A percentile compares a stretch with the other conserved stretches of the same genome.
Evolutionary conservation across 208 protist species (phyloP).

Genomic region (Leishmania martiniquensis): DNA sequence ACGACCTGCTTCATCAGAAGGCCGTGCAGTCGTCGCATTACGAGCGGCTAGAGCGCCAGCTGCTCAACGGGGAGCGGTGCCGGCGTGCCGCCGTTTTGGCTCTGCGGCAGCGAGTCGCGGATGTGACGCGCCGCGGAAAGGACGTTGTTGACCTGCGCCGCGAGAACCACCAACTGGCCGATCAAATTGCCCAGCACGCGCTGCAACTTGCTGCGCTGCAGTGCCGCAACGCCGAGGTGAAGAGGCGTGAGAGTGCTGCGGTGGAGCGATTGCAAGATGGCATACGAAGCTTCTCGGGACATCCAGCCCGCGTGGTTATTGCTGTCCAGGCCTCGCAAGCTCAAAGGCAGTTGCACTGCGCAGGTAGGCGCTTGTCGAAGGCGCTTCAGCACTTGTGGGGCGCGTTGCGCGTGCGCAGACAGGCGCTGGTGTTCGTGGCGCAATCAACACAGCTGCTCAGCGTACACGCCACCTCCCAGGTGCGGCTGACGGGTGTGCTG

Average conservation of each 20-base stretch:
- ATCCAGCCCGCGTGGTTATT: constrained; percentile 41
- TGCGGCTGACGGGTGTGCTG: background rate
- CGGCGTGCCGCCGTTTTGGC: constrained; percentile 42
- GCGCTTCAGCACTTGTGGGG: constrained; percentile 2
- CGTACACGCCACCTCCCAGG: background rate
- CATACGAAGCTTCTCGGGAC: constrained; percentile 43
- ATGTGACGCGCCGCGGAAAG: constrained; percentile 53
- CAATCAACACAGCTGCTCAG: background rate
- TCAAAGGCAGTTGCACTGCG: constrained; percentile 23
- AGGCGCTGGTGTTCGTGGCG: background rate
- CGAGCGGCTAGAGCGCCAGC: constrained; percentile 63
- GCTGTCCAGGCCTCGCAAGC: constrained; percentile 55
- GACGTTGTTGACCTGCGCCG: constrained; percentile 60
- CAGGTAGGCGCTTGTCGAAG: background rate
- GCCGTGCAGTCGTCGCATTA: constrained; percentile 67
- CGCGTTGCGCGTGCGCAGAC: constrained; percentile 7
- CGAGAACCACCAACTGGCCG: constrained; percentile 37
- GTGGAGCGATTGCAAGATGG: constrained; percentile 37
- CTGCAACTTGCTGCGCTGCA: constrained; percentile 58
- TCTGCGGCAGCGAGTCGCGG: constrained; percentile 57
- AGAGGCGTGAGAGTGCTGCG: constrained; percentile 23
- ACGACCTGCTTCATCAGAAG: constrained; percentile 78
- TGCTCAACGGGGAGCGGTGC: constrained; percentile 60
- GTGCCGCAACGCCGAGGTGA: constrained; percentile 21
- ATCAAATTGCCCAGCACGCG: constrained; percentile 54